Conservation (phyloP, 1,284 basidiomycete genomes). For the Leccinum huronense region DNA sequence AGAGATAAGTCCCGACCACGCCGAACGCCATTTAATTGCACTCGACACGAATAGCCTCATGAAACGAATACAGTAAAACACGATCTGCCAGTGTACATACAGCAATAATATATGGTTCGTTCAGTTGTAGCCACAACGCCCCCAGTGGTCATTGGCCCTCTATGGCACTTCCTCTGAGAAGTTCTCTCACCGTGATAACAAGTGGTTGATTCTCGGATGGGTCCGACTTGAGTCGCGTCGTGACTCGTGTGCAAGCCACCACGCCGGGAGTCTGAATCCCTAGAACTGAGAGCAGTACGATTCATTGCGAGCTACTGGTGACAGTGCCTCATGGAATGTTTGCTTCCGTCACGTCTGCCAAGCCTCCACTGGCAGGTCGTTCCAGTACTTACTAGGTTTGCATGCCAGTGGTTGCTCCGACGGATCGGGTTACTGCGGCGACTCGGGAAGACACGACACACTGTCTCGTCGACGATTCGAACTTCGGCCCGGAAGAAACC, state of each 20-base stretch:
- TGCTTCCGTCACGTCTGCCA: neutral
- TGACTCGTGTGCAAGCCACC: neutral
- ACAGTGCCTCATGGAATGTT: neutral
- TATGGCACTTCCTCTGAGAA: neutral
- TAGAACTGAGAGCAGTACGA: neutral
- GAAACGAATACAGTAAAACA: neutral
- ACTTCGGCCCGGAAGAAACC: no score
- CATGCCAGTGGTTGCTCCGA: no score
- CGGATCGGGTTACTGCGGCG: no score
- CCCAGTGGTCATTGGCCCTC: neutral
- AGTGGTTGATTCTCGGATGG: neutral
- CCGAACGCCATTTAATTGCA: neutral
- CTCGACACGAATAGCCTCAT: neutral
- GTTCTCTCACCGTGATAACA: neutral
- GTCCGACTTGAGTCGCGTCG: neutral
- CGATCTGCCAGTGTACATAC: neutral
- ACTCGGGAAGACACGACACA: no score
- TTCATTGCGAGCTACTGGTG: neutral
- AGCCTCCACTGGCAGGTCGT: no score
- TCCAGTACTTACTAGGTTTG: no score
- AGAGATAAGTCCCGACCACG: no score
- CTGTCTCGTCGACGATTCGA: no score
- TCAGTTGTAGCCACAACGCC: neutral
- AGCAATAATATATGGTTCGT: neutral
- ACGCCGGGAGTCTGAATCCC: neutral